phyloP scores from a whole-genome alignment of 2,329 filamentous ascomycete genomes.

The Achaetomium macrosporum region DNA sequence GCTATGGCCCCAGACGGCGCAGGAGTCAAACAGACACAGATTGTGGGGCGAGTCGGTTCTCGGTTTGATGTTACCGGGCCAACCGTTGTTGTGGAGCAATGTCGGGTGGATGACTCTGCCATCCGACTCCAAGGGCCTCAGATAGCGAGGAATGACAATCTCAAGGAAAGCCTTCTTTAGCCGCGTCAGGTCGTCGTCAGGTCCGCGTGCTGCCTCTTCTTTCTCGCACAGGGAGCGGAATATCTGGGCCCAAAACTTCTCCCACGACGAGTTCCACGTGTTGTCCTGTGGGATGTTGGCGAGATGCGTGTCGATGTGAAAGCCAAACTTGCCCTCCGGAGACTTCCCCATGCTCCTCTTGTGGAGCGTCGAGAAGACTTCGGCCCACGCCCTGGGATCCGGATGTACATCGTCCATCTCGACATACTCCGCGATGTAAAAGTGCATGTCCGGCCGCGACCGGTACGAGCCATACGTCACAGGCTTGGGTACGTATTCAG shows the following conservation, averaged over 20 bases:
- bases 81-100: neutral
- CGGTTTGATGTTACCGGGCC: conserved; percentile 2
- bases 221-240: neutral
- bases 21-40: conserved; percentile 3
- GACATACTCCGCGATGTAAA: conserved; percentile 25
- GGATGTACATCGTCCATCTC: conserved; percentile 18
- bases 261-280: neutral
- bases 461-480: conserved; percentile 22
- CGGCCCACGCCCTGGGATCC: neutral
- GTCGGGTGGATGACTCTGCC: neutral
- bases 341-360: conserved; percentile 1
- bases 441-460: conserved; percentile 21
- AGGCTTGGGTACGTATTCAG: conserved; percentile 22
- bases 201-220: neutral
- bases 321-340: neutral
- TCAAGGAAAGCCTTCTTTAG: neutral
- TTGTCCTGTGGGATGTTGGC: neutral
- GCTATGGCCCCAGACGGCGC: conserved; percentile 1
- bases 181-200: neutral
- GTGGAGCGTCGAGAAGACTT: neutral
- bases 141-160: neutral
- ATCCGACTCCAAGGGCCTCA: neutral
- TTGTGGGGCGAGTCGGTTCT: neutral
- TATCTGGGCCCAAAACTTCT: neutral
- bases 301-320: neutral